A percentile compares a stretch with the other conserved stretches of the same genome.
Conservation (phyloP, 495 filamentous ascomycete species). For the Trichoderma orchidacearum region DNA sequence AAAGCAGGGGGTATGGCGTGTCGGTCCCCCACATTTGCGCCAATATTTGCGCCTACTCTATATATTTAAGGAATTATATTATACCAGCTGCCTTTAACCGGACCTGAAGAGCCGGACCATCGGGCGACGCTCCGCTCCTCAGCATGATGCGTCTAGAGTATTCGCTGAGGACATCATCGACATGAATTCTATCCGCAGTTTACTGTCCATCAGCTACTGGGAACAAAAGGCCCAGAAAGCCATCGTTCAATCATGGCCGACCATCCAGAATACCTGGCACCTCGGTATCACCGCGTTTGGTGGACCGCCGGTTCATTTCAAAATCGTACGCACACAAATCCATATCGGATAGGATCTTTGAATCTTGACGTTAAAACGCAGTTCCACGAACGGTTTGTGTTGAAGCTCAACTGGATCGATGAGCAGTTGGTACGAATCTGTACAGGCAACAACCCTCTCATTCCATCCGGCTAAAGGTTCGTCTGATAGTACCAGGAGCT, state of each 20-base stretch:
- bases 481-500: conserved; percentile 60
- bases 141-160: background rate
- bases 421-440: conserved; percentile 44
- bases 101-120: background rate
- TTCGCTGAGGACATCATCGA: background rate
- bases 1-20: background rate
- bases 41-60: background rate
- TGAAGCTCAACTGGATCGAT: conserved; percentile 56
- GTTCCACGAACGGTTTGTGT: conserved; percentile 54
- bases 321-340: conserved; percentile 32
- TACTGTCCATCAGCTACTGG: background rate
- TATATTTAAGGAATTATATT: background rate
- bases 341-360: background rate
- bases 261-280: conserved; percentile 34
- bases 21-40: background rate
- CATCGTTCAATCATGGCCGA: background rate
- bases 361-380: conserved; percentile 7
- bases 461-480: background rate
- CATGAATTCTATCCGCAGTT: background rate
- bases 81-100: background rate
- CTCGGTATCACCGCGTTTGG: conserved; percentile 61
- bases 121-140: background rate
- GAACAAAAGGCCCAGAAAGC: background rate
- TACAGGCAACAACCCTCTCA: background rate
- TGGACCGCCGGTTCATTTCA: conserved; percentile 58